A percentile compares a stretch with the other conserved stretches of the same genome.
These are phyloP conservation scores for Arxiozyma slooffiae DNA, from an alignment of 1,139 yeast species.

Conservation along the genomic window DNA sequence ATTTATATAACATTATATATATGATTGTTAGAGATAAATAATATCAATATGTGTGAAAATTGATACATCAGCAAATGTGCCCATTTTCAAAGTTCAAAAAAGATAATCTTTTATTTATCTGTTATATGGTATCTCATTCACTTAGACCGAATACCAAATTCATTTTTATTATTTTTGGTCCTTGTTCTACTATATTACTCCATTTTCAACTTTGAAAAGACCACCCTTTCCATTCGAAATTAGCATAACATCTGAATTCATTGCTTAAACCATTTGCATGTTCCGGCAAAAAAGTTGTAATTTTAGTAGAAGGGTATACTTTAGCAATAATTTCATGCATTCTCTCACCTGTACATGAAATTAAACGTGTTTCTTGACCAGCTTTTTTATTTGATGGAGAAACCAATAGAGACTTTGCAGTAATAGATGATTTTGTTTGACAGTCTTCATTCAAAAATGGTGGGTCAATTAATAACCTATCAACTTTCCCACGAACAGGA, in stretches of 20 bases:
- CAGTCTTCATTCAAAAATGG: constrained; percentile 79
- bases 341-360: constrained; percentile 82
- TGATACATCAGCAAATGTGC: not conserved
- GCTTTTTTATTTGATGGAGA: constrained; percentile 35
- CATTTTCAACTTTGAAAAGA: constrained; percentile 21
- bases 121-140: not conserved
- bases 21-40: not conserved
- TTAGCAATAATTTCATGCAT: constrained; percentile 54
- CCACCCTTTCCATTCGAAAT: constrained; percentile 53
- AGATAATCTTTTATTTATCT: no score
- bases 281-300: constrained; percentile 64
- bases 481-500: constrained; percentile 49
- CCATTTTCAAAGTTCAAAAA: not conserved
- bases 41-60: no score
- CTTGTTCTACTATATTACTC: not conserved
- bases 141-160: not conserved
- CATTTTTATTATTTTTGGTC: not conserved
- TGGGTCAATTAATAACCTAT: constrained; percentile 76
- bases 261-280: constrained; percentile 81
- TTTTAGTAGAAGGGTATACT: constrained; percentile 53
- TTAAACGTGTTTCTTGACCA: constrained; percentile 40
- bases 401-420: constrained; percentile 53
- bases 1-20: no score
- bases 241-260: constrained; percentile 79
- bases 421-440: constrained; percentile 61